These are phyloP conservation scores for Cylindrotheca fusiformis DNA, from an alignment of 108 stramenopile species.

Conservation along the genomic window DNA sequence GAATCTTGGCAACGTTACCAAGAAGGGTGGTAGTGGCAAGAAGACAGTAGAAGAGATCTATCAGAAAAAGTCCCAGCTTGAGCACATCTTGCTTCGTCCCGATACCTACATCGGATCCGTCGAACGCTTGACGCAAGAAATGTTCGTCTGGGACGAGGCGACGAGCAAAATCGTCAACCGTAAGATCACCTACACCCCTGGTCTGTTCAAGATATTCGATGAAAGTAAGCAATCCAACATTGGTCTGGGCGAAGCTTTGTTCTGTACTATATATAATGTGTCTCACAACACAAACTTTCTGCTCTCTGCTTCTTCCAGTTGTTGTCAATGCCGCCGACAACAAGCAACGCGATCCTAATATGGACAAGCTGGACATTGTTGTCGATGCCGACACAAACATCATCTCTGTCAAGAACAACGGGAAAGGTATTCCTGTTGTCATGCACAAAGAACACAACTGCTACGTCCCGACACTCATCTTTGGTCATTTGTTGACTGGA, in stretches of 20 bases:
- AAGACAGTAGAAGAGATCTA: conserved; percentile 89
- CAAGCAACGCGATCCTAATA: conserved; percentile 97
- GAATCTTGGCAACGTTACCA: conserved; percentile 15
- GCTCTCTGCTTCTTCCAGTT: conserved; percentile 30
- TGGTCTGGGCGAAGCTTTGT: background rate
- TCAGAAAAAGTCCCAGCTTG: conserved; percentile 95
- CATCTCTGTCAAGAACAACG: conserved; percentile 99
- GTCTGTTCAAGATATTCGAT: conserved; percentile 99
- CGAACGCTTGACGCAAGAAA: conserved; percentile 76
- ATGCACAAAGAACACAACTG: conserved; percentile 78
- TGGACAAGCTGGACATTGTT: conserved; percentile 91
- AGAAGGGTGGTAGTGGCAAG: conserved; percentile 12
- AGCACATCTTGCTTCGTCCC: conserved; percentile 97
- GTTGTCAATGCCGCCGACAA: conserved; percentile 99
- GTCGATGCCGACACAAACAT: conserved; percentile 62
- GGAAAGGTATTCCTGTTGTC: conserved; percentile 79
- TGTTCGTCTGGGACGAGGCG: conserved; percentile 87
- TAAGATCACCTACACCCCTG: conserved; percentile 91
- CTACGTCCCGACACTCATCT: conserved; percentile 96
- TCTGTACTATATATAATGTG: background rate
- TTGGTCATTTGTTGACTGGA: conserved; percentile 97
- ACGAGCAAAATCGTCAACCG: conserved; percentile 65
- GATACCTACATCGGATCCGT: conserved; percentile 98
- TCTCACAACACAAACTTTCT: background rate
- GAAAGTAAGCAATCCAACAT: conserved; percentile 70